A percentile compares a stretch with the other conserved stretches of the same genome.
Evolutionary conservation across 2,329 filamentous ascomycete species (phyloP).

Genomic region (Aspergillus uvarum): DNA sequence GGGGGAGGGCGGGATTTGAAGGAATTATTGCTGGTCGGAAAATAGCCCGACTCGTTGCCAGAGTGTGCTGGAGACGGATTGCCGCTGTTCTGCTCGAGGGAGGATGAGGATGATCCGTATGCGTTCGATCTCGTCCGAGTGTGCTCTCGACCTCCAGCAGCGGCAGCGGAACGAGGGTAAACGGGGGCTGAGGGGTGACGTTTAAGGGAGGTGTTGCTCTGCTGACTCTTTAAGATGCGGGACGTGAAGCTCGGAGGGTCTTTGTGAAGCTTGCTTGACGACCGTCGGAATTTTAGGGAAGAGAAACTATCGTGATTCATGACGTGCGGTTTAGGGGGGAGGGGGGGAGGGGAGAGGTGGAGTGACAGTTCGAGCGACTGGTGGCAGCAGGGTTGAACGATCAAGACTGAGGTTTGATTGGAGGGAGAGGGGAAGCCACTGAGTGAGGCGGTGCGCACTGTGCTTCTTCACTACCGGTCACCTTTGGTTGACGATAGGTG

Average conservation of each 20-base stretch:
- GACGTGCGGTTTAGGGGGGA: slow-evolving; percentile 32
- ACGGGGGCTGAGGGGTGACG: slow-evolving; percentile 49
- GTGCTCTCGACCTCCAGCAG: slow-evolving; percentile 42
- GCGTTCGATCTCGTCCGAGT: slow-evolving; percentile 47
- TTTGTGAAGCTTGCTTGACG: slow-evolving; percentile 47
- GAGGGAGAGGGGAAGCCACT: slow-evolving; percentile 25
- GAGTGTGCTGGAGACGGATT: slow-evolving; percentile 41
- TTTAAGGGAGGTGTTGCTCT: slow-evolving; percentile 46
- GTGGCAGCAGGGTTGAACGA: slow-evolving; percentile 17
- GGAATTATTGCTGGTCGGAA: slow-evolving; percentile 25
- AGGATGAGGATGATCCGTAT: slow-evolving; percentile 50
- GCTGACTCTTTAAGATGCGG: slow-evolving; percentile 44
- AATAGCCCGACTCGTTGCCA: slow-evolving; percentile 32
- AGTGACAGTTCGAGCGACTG: slow-evolving; percentile 23
- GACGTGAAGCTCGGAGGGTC: slow-evolving; percentile 44
- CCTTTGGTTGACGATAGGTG: slow-evolving; percentile 11
- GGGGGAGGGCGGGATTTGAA: slow-evolving; percentile 35
- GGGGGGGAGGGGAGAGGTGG: slow-evolving; percentile 28
- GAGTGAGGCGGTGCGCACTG: slow-evolving; percentile 26
- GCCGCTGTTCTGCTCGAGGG: slow-evolving; percentile 45
- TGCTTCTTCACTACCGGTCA: slow-evolving; percentile 19
- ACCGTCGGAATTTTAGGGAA: slow-evolving; percentile 40
- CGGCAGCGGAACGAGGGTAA: slow-evolving; percentile 43
- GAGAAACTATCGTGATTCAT: slow-evolving; percentile 41
- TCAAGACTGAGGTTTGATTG: slow-evolving; percentile 22